Evolutionary conservation across 2,329 filamentous ascomycete genomes (phyloP).

Genomic region (Ploettnerulaceae sp.): DNA sequence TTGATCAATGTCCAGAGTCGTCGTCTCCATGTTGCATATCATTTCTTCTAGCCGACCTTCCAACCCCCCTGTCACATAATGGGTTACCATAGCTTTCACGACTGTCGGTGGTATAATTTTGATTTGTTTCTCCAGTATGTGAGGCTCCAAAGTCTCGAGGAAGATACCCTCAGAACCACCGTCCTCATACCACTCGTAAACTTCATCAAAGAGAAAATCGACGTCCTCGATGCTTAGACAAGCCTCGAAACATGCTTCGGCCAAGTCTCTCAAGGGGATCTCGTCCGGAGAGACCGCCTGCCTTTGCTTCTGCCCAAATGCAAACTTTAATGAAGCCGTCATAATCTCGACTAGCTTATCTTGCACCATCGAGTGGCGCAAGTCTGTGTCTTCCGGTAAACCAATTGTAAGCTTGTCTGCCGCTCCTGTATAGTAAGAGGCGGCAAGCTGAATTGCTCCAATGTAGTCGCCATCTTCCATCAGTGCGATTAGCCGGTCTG

Average conservation of each 20-base stretch:
- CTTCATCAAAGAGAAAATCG: slow-evolving; percentile 85
- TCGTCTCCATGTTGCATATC: slow-evolving; percentile 86
- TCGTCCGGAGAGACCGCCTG: slow-evolving; percentile 36
- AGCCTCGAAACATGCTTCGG: slow-evolving; percentile 76
- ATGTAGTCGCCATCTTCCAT: slow-evolving; percentile 98
- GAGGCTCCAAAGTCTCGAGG: slow-evolving; percentile 81
- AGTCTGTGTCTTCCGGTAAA: slow-evolving; percentile 72
- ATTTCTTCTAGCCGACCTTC: slow-evolving; percentile 84
- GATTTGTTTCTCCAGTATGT: slow-evolving; percentile 75
- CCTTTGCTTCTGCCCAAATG: slow-evolving; percentile 63
- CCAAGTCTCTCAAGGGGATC: slow-evolving; percentile 67
- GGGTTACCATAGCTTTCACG: slow-evolving; percentile 77
- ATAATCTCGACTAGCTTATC: slow-evolving; percentile 94
- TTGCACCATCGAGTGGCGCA: slow-evolving; percentile 75
- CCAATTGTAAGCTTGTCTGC: slow-evolving; percentile 94
- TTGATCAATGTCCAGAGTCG: slow-evolving; percentile 90
- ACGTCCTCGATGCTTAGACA: slow-evolving; percentile 72
- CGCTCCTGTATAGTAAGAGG: slow-evolving; percentile 84
- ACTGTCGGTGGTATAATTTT: slow-evolving; percentile 72
- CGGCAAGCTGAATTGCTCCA: slow-evolving; percentile 82
- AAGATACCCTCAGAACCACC: slow-evolving; percentile 69
- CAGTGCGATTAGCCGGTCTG: slow-evolving; percentile 82
- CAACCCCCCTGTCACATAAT: slow-evolving; percentile 72
- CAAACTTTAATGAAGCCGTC: slow-evolving; percentile 83
- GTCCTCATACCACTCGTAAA: slow-evolving; percentile 87